Percentiles rank a stretch among this genome's conserved stretches.
phyloP scores from a whole-genome alignment of 1,284 basidiomycete species.

The Puccinia novopanici region DNA sequence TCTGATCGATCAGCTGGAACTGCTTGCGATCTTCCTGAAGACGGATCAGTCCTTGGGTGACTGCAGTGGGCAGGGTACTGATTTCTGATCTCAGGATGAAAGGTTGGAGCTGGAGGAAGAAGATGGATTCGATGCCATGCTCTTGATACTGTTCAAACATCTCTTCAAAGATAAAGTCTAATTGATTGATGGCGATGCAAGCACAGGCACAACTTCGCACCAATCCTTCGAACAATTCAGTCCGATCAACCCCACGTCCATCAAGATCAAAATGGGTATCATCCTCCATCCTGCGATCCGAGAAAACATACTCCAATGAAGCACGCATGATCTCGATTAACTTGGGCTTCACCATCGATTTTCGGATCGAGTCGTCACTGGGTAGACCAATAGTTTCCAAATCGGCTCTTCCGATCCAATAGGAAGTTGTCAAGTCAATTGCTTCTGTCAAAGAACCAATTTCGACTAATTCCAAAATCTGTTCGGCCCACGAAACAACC shows the following conservation, averaged over 20 bases:
- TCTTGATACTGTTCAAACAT: constrained; percentile 86
- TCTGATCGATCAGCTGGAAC: constrained; percentile 75
- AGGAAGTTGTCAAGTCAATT: constrained; percentile 79
- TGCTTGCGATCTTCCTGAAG: constrained; percentile 70
- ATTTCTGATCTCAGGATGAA: constrained; percentile 78
- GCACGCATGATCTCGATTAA: constrained; percentile 81
- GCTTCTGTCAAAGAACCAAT: constrained; percentile 85
- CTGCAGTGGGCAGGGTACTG: constrained; percentile 68
- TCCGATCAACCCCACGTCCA: constrained; percentile 87
- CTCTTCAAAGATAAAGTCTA: constrained; percentile 86
- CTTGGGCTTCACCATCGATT: constrained; percentile 72
- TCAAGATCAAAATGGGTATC: constrained; percentile 78
- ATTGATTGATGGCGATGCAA: constrained; percentile 76
- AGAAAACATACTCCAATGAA: constrained; percentile 85
- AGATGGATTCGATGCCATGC: constrained; percentile 82
- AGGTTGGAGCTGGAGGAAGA: constrained; percentile 77
- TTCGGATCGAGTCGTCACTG: constrained; percentile 66
- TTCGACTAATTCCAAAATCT: constrained; percentile 79
- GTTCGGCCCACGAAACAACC: constrained; percentile 91
- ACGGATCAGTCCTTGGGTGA: constrained; percentile 80
- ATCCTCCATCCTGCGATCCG: constrained; percentile 88
- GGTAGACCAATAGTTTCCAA: constrained; percentile 89
- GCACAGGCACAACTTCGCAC: constrained; percentile 79
- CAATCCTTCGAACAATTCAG: constrained; percentile 81
- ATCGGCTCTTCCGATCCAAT: constrained; percentile 77